Evolutionary conservation across 345 rosid genomes (phyloP).

Genomic region (Ceriops zippeliana): DNA sequence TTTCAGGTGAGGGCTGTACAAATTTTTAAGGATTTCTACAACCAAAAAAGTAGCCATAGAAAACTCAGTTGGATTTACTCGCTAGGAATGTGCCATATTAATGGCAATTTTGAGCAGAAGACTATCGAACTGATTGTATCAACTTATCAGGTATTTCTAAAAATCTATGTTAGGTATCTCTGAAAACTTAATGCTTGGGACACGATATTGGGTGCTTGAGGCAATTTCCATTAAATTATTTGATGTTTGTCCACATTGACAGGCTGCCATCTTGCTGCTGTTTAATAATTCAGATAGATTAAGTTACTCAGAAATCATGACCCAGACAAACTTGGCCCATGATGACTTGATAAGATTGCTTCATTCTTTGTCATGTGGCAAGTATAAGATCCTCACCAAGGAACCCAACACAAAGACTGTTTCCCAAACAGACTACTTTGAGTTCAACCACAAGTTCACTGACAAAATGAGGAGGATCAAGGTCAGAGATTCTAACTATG

Average conservation of each 20-base stretch:
- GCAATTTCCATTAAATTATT: not conserved
- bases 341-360: slow-evolving; percentile 86
- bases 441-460: slow-evolving; percentile 49
- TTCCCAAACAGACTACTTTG: slow-evolving; percentile 21
- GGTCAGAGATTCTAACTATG: slow-evolving; percentile 36
- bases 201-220: not conserved
- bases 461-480: slow-evolving; percentile 94
- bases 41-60: slow-evolving; percentile 55
- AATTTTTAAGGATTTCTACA: slow-evolving; percentile 61
- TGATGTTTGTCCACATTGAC: slow-evolving; percentile 7
- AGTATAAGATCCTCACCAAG: slow-evolving; percentile 29
- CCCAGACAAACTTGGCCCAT: slow-evolving; percentile 74
- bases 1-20: slow-evolving; percentile 67
- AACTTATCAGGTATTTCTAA: slow-evolving; percentile 64
- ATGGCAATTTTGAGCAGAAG: slow-evolving; percentile 63
- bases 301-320: slow-evolving; percentile 74
- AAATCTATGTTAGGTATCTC: not conserved
- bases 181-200: not conserved
- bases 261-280: slow-evolving; percentile 86
- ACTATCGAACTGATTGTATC: slow-evolving; percentile 61
- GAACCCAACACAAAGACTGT: slow-evolving; percentile 23
- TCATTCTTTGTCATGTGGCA: slow-evolving; percentile 52
- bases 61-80: slow-evolving; percentile 77
- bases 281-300: slow-evolving; percentile 78
- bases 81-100: slow-evolving; percentile 53